Base-by-base conservation (phyloP, 2,329 filamentous ascomycete species). In the Monosporascus sp. region DNA sequence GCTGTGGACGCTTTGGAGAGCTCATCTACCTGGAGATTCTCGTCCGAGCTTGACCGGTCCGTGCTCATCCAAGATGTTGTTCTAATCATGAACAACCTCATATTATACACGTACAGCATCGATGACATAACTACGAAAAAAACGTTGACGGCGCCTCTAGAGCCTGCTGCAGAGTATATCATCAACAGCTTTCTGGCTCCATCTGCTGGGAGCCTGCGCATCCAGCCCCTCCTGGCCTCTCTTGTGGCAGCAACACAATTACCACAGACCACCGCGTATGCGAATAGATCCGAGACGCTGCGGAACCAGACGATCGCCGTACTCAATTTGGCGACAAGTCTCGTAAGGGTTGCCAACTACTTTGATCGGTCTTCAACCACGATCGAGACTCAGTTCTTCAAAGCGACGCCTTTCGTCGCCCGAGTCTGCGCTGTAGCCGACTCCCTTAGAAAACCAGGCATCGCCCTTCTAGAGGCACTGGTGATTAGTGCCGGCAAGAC, bases 1-100 rank as follows among this genome's bases (percentile, higher is more conserved):
- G 79, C 90, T 58, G 80, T 95, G 24, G 91, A 96, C 64, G 82
- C 95, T 7, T 87, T 95, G 60, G 91, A 96, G 72, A 94, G 88
- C 68, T 89, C 88, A 38, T 82, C 85, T 31, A 91, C 86, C 5
- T 99, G 93, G 94, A 87, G 86, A 60, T 97, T 95, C 67, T 78
- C 81, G 7, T 78, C 81, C 1, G 78, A 84, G 11, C 75, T 85
- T 26, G 86, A 92, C 59, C 84, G 87, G 44, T 81, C 85, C 49
- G 76, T 85, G 52, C 80, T 97, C 48, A 82, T 89, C 54, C 78
- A 79, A 18, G 78, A 79, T 43, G 82, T 96, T 26, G 79, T 89
- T 26, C 78, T 78, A 5, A 80, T 87, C 15, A 86, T 97, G 65
- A 80, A 87, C 58, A 85, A 82, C 46, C 78, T 96, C 31, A 72